Base-by-base conservation (phyloP, 345 rosid genomes). In the Populus simonii region DNA sequence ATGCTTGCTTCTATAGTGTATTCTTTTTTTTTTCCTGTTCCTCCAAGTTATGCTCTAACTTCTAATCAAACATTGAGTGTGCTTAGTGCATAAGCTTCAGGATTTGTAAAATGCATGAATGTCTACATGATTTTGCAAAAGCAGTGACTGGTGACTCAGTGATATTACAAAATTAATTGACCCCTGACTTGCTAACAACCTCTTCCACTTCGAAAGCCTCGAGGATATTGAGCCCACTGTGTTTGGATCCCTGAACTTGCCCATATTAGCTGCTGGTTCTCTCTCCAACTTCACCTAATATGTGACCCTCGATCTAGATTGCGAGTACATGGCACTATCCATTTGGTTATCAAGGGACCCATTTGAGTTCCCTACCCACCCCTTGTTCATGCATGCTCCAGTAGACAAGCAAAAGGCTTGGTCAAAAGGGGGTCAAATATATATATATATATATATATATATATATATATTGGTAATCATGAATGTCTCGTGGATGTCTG, bases 191-290 rank as follows among this genome's bases (percentile, higher is more conserved):
- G 65, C 70, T 74, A 69, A 79, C 82, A 31, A 74, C 74, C 63
- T 38, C 72, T 68, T 72, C 80, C 80, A 78, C 51, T 74, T 73
- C 73, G n/a, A 38, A 66, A 49, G 12, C 45, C 10, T 25, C 41
- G 75, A 70, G 12, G n/a, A 76, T 36, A n/a, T n/a, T n/a, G 79
- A 68, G 73, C 73, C 73, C 78, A 70, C 71, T 62, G 4, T 38
- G 9, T 5, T 77, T 66, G 78, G 83, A 84, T 88, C 89, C 83
- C 88, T 91, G 92, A 91, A 93, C 88, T 85, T 89, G 92, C 88
- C 92, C 93, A 85, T 82, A 80, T 88, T 66, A 82, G 76, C 75
- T 84, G 63, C 73, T 29, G 31, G 1, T 25, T 70, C 74, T 63
- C 74, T 63, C 63, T 72, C 76, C 84, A 79, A 76, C 82, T 63